phyloP scores from a whole-genome alignment of 1,284 basidiomycete genomes.

The Phenoliferia sp. region DNA sequence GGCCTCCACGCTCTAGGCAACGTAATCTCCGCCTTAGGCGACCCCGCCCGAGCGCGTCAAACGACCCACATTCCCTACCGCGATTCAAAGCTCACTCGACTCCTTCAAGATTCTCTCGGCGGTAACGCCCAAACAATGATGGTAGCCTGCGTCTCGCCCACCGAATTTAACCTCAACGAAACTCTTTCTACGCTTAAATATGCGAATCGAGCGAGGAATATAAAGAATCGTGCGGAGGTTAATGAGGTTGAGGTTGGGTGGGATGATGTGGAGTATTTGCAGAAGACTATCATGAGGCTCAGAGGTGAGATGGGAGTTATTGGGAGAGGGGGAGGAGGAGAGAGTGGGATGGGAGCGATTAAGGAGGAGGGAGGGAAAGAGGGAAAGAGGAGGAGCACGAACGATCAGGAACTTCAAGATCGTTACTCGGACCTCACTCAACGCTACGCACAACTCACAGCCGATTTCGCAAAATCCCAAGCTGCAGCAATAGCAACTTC shows the following conservation, averaged over 20 bases:
- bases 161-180: constrained; percentile 91
- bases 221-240: constrained; percentile 88
- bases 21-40: constrained; percentile 96
- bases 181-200: constrained; percentile 98
- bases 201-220: constrained; percentile 93
- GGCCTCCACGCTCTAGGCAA: constrained; percentile 94
- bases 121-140: constrained; percentile 97
- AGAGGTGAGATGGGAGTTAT: constrained; percentile 71
- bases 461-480: constrained; percentile 62
- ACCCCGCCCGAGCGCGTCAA: constrained; percentile 60
- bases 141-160: constrained; percentile 96
- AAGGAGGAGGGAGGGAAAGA: constrained; percentile 15
- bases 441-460: constrained; percentile 77
- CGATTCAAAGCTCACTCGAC: constrained; percentile 90
- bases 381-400: too few relatives aligned
- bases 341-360: constrained; percentile 15
- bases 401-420: constrained; percentile 47
- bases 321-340: constrained; percentile 44
- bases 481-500: constrained; percentile 29
- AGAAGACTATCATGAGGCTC: constrained; percentile 73
- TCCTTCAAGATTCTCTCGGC: constrained; percentile 94
- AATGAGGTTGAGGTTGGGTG: constrained; percentile 96
- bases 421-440: constrained; percentile 69
- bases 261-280: constrained; percentile 96
- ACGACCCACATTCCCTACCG: constrained; percentile 84